Base-by-base conservation (phyloP, 306 rosid genomes). In the Datisca glomerata region DNA sequence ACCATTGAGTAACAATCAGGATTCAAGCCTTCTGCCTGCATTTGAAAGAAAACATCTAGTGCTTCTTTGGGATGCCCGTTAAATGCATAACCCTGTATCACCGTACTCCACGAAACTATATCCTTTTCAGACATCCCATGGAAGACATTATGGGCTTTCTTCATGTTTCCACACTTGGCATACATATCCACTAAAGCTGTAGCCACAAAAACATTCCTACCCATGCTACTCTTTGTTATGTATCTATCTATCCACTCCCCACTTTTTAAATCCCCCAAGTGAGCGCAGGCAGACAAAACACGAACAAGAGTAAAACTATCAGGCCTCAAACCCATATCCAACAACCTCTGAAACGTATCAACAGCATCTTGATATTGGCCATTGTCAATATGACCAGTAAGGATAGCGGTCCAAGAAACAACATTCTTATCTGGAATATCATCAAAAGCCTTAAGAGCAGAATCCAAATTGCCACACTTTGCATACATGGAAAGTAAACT, bases 1-100 rank as follows among this genome's bases (percentile, higher is more conserved):
- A 83, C 94, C 77, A 78, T 67, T 36, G 75, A 64, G 61, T 52
- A 72, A 32, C 85, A 67, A 63, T 78, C 94, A 0, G 78, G 85
- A 50, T 41, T 78, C 49, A 79, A 38, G 51, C 50, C 60, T 32
- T 69, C 75, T 27, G 47, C 61, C 56, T 20, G 59, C 94, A 83
- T 83, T 49, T 69, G 73, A 45, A 65, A 76, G 58, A 76, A 81
- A 60, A 76, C 34, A 14, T 76, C 69, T 11, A 76, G 43, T 0
- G 83, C 80, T 24, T 76, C 73, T 25, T 62, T 73, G 0, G 86
- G 78, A 12, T 67, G 32, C 50, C 86, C 86, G 60, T 73, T 81
- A 18, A 60, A 59, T 0, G 77, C 82, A 51, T 65, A 81, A 6
- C 77, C 78, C 56, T 81, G 77, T 64, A 80, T 80, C 85, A 80